These are phyloP conservation scores for Entophlyctis luteolus DNA, from an alignment of 192 early-diverging fungal species.

Conservation along the genomic window DNA sequence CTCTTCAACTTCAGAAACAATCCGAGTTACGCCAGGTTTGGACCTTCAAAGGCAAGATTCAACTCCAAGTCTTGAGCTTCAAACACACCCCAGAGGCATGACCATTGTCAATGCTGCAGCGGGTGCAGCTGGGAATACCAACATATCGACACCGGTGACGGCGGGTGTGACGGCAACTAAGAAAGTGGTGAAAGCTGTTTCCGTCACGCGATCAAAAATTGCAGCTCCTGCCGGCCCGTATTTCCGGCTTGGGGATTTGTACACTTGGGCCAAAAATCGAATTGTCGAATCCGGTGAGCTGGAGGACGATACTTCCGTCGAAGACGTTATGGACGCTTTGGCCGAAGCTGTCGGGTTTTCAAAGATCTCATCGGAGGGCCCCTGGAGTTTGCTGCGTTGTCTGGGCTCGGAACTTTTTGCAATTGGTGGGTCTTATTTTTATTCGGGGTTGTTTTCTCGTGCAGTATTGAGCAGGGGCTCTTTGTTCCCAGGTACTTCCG, in stretches of 20 bases:
- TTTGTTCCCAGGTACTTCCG: background rate
- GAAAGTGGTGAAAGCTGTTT: slow-evolving; percentile 12
- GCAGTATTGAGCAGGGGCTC: background rate
- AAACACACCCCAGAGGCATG: no score
- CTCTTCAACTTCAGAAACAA: no score
- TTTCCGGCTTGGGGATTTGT: slow-evolving; percentile 10
- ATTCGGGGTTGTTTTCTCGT: background rate
- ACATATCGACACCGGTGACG: no score
- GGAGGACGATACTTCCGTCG: background rate
- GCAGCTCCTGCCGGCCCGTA: slow-evolving; percentile 1
- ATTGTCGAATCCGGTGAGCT: background rate
- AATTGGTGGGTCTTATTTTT: background rate
- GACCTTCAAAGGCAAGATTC: no score
- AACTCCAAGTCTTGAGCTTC: no score
- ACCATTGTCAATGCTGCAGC: no score
- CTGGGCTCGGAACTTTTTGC: slow-evolving; percentile 7
- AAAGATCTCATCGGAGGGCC: background rate
- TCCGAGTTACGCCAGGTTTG: no score
- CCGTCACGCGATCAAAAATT: slow-evolving; percentile 13
- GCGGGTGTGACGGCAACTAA: background rate
- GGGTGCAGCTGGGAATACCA: no score
- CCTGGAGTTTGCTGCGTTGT: background rate
- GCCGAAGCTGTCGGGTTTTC: slow-evolving; percentile 17
- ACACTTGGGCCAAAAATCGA: background rate
- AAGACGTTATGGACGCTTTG: background rate